Percentiles rank a stretch among this genome's conserved stretches.
Conservation (phyloP, 1,284 basidiomycete species). For the Stereum hirsutum region DNA sequence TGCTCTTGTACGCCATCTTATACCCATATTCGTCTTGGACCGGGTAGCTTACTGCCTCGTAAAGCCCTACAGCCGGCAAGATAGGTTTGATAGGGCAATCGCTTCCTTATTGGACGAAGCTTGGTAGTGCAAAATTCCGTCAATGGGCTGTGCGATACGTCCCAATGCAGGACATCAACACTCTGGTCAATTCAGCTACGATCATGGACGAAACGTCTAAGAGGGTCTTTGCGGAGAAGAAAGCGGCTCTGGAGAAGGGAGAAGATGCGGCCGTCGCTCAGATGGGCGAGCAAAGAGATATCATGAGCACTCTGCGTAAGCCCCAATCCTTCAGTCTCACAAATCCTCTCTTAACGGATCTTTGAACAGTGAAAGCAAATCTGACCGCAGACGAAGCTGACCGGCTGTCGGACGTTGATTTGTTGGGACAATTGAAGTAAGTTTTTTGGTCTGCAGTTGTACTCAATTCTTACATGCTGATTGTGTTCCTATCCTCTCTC, state of each 20-base stretch:
- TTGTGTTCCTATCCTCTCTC: too few relatives aligned
- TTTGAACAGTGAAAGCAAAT: too few relatives aligned
- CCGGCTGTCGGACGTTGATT: too few relatives aligned
- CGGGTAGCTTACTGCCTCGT: conserved; percentile 9
- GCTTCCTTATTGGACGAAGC: conserved; percentile 7
- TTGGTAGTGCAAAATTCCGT: conserved; percentile 13
- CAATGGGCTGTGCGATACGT: conserved; percentile 20
- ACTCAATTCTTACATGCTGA: too few relatives aligned
- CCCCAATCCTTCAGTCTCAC: too few relatives aligned
- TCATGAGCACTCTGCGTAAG: conserved; percentile 36
- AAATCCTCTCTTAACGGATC: too few relatives aligned
- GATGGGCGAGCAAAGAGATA: conserved; percentile 29
- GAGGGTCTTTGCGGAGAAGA: conserved; percentile 25
- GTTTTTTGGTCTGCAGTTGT: too few relatives aligned
- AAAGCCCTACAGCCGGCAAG: not conserved
- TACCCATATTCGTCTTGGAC: not conserved
- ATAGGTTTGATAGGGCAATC: conserved; percentile 26
- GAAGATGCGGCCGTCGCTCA: conserved; percentile 22
- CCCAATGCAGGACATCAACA: conserved; percentile 22
- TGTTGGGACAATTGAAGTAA: too few relatives aligned
- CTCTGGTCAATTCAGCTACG: conserved; percentile 23
- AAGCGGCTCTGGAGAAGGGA: conserved; percentile 23
- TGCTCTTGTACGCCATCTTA: conserved; percentile 14
- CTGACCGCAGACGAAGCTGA: too few relatives aligned
- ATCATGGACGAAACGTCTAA: conserved; percentile 23